Conservation (phyloP, 106 monocot genomes). For the Narthecium ossifragum region DNA sequence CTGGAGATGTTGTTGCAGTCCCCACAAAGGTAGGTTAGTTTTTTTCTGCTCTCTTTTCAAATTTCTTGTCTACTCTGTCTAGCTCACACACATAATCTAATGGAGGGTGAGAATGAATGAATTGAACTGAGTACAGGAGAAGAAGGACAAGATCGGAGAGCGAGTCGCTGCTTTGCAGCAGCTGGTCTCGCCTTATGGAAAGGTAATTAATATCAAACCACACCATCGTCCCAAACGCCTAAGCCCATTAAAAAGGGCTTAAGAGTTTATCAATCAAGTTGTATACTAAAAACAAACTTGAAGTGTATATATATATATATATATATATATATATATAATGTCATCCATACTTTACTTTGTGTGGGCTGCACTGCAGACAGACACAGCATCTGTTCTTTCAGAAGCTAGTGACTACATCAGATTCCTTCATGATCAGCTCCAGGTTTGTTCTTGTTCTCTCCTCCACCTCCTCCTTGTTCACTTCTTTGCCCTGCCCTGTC, state of each 20-base stretch:
- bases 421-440: conserved; percentile 10
- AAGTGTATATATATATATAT: not conserved
- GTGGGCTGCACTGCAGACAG: too few species aligned
- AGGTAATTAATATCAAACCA: conserved; percentile 27
- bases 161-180: conserved; percentile 65
- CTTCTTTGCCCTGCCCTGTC: too few species aligned
- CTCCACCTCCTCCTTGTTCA: too few species aligned
- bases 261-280: not conserved
- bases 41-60: too few species aligned
- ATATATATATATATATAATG: not conserved
- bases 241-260: too few species aligned
- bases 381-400: not conserved
- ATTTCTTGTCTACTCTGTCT: too few species aligned
- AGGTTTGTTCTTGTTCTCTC: not conserved
- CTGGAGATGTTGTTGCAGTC: conserved; percentile 6
- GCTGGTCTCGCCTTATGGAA: conserved; percentile 83
- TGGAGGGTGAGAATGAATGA: not conserved
- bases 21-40: conserved; percentile 41
- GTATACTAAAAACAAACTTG: not conserved
- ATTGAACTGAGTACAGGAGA: conserved; percentile 42
- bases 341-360: too few species aligned
- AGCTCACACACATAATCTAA: too few species aligned
- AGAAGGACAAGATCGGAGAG: conserved; percentile 81
- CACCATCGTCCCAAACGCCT: too few species aligned
- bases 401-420: not conserved